Percentiles rank a stretch among this genome's conserved stretches.
Evolutionary conservation across 495 filamentous ascomycete species (phyloP).

Genomic region (Baudoinia panamericana): DNA sequence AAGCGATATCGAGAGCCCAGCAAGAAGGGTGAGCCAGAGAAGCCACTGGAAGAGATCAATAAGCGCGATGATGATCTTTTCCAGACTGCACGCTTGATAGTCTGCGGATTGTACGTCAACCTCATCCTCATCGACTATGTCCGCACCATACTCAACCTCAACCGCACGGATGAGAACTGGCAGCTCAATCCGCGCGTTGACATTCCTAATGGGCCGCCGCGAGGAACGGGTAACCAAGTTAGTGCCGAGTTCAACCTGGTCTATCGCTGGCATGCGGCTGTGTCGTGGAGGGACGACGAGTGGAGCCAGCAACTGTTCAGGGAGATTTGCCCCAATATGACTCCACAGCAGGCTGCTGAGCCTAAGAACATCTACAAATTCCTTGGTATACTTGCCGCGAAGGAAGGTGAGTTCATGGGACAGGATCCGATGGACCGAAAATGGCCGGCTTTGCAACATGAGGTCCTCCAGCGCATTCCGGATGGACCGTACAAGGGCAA

Average conservation of each 20-base stretch:
- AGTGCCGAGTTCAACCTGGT: conserved; percentile 61
- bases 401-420: conserved; percentile 21
- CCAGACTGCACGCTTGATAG: conserved; percentile 31
- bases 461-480: conserved; percentile 19
- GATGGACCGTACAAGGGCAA: conserved; percentile 35
- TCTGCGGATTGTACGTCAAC: conserved; percentile 31
- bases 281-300: conserved; percentile 49
- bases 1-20: too few relatives aligned
- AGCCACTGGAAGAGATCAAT: conserved; percentile 16
- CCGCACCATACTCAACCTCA: conserved; percentile 33
- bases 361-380: conserved; percentile 4
- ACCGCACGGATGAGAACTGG: conserved; percentile 31
- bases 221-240: conserved; percentile 51
- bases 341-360: conserved; percentile 4
- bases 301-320: conserved; percentile 51
- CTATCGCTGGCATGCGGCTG: conserved; percentile 58
- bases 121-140: conserved; percentile 34
- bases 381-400: conserved; percentile 19
- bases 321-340: conserved; percentile 25
- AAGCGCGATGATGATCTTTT: conserved; percentile 32
- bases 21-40: too few relatives aligned
- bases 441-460: conserved; percentile 45
- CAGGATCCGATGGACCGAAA: conserved; percentile 34
- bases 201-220: conserved; percentile 26
- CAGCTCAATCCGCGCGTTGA: conserved; percentile 28